Percentiles rank a stretch among this genome's conserved stretches.
phyloP scores from a whole-genome alignment of 2,329 filamentous ascomycete species.

The Meredithiella fracta region DNA sequence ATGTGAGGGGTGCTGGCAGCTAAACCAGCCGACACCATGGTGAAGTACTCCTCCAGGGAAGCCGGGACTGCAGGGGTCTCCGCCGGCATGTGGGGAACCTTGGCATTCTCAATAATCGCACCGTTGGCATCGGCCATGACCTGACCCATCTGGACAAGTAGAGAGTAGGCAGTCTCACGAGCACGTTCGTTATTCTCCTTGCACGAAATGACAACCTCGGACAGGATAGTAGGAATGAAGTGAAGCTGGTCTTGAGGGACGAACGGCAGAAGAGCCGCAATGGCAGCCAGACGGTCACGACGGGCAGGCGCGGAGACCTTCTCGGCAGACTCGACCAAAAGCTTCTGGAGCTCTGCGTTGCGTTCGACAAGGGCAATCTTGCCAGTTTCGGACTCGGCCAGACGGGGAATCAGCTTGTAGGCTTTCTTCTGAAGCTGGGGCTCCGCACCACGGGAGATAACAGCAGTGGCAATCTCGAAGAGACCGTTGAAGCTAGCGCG shows the following conservation, averaged over 20 bases:
- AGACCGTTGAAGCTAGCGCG: slow-evolving; percentile 68
- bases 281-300: slow-evolving; percentile 69
- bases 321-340: slow-evolving; percentile 63
- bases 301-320: slow-evolving; percentile 77
- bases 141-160: slow-evolving; percentile 76
- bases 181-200: slow-evolving; percentile 97
- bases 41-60: slow-evolving; percentile 87
- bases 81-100: slow-evolving; percentile 71
- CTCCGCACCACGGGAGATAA: slow-evolving; percentile 68
- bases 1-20: slow-evolving; percentile 89
- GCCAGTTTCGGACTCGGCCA: slow-evolving; percentile 67
- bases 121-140: slow-evolving; percentile 53
- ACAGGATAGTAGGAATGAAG: slow-evolving; percentile 81
- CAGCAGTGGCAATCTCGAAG: slow-evolving; percentile 70
- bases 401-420: slow-evolving; percentile 88
- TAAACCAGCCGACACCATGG: slow-evolving; percentile 92
- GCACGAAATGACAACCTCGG: slow-evolving; percentile 87
- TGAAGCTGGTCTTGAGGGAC: slow-evolving; percentile 65
- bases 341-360: slow-evolving; percentile 60
- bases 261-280: slow-evolving; percentile 63
- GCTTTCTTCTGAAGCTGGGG: slow-evolving; percentile 97
- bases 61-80: slow-evolving; percentile 64
- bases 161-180: slow-evolving; percentile 71
- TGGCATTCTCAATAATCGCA: slow-evolving; percentile 64
- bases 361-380: slow-evolving; percentile 60